These are phyloP conservation scores for Dipteronia sinensis DNA, from an alignment of 345 rosid genomes.

Conservation along the genomic window DNA sequence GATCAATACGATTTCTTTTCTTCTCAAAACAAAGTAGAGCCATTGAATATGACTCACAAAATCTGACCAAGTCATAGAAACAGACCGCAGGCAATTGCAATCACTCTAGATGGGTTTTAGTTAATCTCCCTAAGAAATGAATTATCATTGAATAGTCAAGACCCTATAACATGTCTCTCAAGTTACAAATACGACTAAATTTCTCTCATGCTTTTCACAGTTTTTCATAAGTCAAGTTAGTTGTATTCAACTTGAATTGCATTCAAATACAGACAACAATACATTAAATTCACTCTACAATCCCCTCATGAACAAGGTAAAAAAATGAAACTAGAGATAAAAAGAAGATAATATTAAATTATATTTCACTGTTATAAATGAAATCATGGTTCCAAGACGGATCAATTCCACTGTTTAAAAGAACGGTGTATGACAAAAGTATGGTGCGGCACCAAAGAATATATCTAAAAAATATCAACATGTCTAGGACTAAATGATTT, in stretches of 20 bases:
- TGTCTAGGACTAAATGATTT: conserved; percentile 16
- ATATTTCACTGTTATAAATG: not conserved
- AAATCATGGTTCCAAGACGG: not conserved
- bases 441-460: conserved; percentile 14
- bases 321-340: not conserved
- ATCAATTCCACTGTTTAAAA: not conserved
- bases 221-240: not conserved
- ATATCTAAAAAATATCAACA: conserved; percentile 5
- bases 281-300: not conserved
- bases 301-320: not conserved
- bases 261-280: not conserved
- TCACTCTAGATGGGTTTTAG: not conserved
- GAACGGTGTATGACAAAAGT: not conserved
- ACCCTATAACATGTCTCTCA: not conserved
- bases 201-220: not conserved
- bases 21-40: not conserved
- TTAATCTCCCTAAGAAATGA: not conserved
- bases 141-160: not conserved
- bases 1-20: not conserved
- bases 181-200: not conserved
- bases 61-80: not conserved
- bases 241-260: not conserved
- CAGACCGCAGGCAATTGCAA: not conserved
- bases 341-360: not conserved
- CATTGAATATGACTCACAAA: not conserved